Percentiles rank a stretch among this genome's conserved stretches.
These are phyloP conservation scores for Thalassiosira hispida DNA, from an alignment of 352 stramenopile species.

Conservation along the genomic window DNA sequence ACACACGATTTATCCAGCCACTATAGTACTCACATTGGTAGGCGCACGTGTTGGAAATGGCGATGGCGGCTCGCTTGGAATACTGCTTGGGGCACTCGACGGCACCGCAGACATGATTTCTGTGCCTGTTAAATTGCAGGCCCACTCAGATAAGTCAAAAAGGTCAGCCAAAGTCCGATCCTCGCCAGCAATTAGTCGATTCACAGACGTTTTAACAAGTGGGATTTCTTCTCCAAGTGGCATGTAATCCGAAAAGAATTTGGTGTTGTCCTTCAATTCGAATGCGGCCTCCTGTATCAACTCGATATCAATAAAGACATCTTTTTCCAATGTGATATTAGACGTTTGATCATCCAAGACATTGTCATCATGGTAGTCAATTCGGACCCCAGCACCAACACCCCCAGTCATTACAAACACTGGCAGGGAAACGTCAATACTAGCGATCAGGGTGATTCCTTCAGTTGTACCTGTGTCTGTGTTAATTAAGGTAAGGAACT, in stretches of 20 bases:
- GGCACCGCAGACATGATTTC: conserved; percentile 2
- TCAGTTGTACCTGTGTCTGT: neutral
- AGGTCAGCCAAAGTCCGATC: conserved; percentile 31
- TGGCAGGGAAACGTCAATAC: conserved; percentile 31
- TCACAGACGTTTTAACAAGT: conserved; percentile 33
- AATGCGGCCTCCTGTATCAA: conserved; percentile 12
- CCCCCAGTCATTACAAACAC: conserved; percentile 30
- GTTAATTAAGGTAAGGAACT: conserved; percentile 3
- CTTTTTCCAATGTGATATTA: neutral
- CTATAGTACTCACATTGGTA: too few relatives aligned
- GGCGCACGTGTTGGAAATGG: too few relatives aligned
- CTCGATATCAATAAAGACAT: conserved; percentile 31
- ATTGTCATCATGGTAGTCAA: conserved; percentile 36
- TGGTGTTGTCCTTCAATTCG: conserved; percentile 15
- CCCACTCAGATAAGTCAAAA: conserved; percentile 45
- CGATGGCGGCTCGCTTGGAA: neutral
- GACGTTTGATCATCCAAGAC: conserved; percentile 27
- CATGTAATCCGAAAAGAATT: conserved; percentile 24
- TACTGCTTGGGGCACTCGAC: conserved; percentile 7
- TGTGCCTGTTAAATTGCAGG: conserved; percentile 7
- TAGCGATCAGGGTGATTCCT: conserved; percentile 22
- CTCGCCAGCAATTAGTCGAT: conserved; percentile 38
- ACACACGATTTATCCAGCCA: too few relatives aligned
- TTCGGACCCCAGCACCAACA: conserved; percentile 29
- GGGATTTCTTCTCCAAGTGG: conserved; percentile 27